These are phyloP conservation scores for Diutina scorzettiae DNA, from an alignment of 1,139 yeast genomes.

Conservation along the genomic window DNA sequence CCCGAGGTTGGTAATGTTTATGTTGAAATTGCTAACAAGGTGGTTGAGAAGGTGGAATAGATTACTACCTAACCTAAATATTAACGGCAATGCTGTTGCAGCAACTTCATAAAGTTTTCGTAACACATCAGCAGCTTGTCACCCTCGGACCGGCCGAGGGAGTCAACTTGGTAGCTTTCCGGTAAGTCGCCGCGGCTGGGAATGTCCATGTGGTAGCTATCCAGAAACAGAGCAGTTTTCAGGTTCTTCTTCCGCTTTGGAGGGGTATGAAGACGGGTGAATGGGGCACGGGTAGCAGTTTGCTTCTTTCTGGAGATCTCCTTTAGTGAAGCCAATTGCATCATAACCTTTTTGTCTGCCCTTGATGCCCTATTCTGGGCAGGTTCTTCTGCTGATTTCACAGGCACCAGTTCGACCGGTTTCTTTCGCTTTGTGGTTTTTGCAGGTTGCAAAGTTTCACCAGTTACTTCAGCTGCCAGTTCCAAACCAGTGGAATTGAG, in stretches of 20 bases:
- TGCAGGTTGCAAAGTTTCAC: not conserved
- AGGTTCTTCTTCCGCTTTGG: not conserved
- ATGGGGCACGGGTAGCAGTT: not conserved
- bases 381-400: not conserved
- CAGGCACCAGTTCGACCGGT: not conserved
- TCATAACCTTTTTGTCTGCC: not conserved
- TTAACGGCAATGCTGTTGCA: constrained; percentile 4
- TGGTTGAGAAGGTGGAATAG: constrained; percentile 8
- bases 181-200: no score
- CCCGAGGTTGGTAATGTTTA: constrained; percentile 31
- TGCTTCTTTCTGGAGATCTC: constrained; percentile 1
- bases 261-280: not conserved
- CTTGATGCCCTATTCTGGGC: no score
- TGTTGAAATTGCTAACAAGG: constrained; percentile 28
- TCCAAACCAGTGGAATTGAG: not conserved
- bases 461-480: not conserved
- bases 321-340: not conserved
- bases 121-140: constrained; percentile 2
- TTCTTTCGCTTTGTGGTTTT: not conserved
- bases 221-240: not conserved
- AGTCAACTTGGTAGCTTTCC: not conserved
- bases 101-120: constrained; percentile 5
- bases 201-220: no score
- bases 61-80: no score
- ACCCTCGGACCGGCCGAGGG: not conserved